Evolutionary conservation across 2,329 filamentous ascomycete species (phyloP).

Genomic region (Xylariaceae sp.): DNA sequence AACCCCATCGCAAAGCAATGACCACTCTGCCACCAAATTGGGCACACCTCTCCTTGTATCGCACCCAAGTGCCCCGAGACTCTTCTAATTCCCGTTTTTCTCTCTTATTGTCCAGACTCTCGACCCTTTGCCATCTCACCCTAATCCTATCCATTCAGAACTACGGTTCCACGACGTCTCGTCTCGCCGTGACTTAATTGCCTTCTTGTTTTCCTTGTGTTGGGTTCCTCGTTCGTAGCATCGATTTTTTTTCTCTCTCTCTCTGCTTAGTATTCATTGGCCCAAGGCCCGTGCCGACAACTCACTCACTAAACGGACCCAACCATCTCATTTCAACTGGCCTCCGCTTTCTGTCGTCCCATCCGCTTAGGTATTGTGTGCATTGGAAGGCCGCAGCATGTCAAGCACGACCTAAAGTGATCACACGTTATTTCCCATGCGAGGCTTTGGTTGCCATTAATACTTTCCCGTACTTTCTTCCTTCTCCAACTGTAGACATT

Average conservation of each 20-base stretch:
- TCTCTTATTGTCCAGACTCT: constrained; percentile 6
- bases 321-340: background rate
- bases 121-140: constrained; percentile 24
- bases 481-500: constrained; percentile 38
- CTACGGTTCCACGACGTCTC: constrained; percentile 34
- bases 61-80: too few species aligned
- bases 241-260: constrained; percentile 24
- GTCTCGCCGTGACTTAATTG: constrained; percentile 30
- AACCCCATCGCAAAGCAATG: background rate
- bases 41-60: background rate
- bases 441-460: constrained; percentile 14
- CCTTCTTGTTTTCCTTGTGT: constrained; percentile 26
- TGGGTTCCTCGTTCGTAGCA: constrained; percentile 26
- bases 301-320: constrained; percentile 13
- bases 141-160: constrained; percentile 24
- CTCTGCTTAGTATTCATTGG: constrained; percentile 20
- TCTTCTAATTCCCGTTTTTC: background rate
- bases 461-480: constrained; percentile 15
- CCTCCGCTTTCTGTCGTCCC: constrained; percentile 12
- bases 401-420: constrained; percentile 25
- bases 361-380: constrained; percentile 3
- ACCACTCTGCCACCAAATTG: background rate
- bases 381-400: constrained; percentile 7
- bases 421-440: constrained; percentile 16
- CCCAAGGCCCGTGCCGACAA: constrained; percentile 6